Evolutionary conservation across 2,329 filamentous ascomycete species (phyloP).

Genomic region (Juglanconis juglandina): DNA sequence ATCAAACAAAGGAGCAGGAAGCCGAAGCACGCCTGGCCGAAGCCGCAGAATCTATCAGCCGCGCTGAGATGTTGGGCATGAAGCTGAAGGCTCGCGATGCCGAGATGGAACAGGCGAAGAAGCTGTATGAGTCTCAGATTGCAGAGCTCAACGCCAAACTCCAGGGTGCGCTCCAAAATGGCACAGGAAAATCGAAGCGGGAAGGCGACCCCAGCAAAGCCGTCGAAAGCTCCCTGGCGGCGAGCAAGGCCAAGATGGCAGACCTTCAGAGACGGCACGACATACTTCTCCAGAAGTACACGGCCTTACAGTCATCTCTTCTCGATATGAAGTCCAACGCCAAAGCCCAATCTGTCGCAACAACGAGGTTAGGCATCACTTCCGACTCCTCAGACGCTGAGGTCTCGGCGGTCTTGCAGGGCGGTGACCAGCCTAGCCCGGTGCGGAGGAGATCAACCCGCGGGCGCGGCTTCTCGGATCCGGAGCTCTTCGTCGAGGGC

Average conservation of each 20-base stretch:
- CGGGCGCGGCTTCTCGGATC: constrained; percentile 40
- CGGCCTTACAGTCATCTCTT: constrained; percentile 47
- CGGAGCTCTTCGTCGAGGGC: constrained; percentile 36
- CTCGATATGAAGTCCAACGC: constrained; percentile 44
- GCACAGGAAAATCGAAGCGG: constrained; percentile 13
- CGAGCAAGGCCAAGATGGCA: constrained; percentile 50
- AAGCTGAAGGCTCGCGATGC: constrained; percentile 50
- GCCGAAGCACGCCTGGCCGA: constrained; percentile 55
- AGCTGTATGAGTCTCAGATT: constrained; percentile 47
- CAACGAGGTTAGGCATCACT: constrained; percentile 14
- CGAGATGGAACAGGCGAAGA: constrained; percentile 43
- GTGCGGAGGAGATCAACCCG: constrained; percentile 34
- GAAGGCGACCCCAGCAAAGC: constrained; percentile 31
- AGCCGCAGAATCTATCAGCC: constrained; percentile 55
- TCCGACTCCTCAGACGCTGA: constrained; percentile 33
- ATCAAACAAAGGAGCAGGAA: constrained; percentile 62
- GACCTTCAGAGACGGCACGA: constrained; percentile 52
- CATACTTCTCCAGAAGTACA: constrained; percentile 50
- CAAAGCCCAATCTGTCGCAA: not conserved
- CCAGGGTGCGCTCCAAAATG: constrained; percentile 32
- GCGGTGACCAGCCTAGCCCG: constrained; percentile 31
- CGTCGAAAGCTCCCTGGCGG: constrained; percentile 44
- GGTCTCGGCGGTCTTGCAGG: constrained; percentile 29
- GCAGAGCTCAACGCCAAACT: constrained; percentile 44
- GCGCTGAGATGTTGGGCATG: constrained; percentile 56